These are phyloP conservation scores for Chlamydomonas reinhardtii DNA, from an alignment of 163 green algal genomes.

Conservation along the genomic window DNA sequence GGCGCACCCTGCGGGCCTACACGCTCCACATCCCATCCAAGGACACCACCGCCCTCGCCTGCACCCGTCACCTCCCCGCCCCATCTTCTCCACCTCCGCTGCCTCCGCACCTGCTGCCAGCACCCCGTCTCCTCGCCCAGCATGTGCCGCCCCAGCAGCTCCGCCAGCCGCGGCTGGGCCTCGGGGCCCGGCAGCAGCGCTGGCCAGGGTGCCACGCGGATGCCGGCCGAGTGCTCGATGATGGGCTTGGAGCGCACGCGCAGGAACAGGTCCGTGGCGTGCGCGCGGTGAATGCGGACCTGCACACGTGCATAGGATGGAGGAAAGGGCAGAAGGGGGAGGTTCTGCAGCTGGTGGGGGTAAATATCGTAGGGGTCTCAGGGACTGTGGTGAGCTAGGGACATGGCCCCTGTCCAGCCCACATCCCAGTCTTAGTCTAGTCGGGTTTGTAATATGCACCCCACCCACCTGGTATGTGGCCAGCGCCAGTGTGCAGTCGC, in stretches of 20 bases:
- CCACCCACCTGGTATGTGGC: conserved; percentile 76
- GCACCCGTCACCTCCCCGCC: too few relatives aligned
- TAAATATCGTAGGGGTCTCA: too few relatives aligned
- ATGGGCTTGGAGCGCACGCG: conserved; percentile 82
- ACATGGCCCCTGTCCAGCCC: too few relatives aligned
- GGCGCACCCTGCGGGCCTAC: too few relatives aligned
- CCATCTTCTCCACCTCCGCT: background rate
- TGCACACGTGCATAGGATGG: conserved; percentile 47
- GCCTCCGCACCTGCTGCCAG: conserved; percentile 38
- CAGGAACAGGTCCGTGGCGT: conserved; percentile 76
- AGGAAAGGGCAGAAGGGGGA: background rate
- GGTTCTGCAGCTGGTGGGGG: too few relatives aligned
- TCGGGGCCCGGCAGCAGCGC: background rate
- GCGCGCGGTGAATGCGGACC: conserved; percentile 80
- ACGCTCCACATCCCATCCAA: too few relatives aligned
- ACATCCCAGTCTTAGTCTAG: background rate
- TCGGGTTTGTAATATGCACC: background rate
- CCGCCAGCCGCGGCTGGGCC: background rate
- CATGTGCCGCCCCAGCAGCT: conserved; percentile 46
- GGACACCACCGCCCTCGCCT: too few relatives aligned
- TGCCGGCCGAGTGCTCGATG: conserved; percentile 81
- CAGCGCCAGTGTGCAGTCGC: conserved; percentile 66
- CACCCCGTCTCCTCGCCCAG: conserved; percentile 65
- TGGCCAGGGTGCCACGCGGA: conserved; percentile 75
- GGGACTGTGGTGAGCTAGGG: too few relatives aligned